phyloP scores from a whole-genome alignment of 257 asterid species.

The Capsicum baccatum region DNA sequence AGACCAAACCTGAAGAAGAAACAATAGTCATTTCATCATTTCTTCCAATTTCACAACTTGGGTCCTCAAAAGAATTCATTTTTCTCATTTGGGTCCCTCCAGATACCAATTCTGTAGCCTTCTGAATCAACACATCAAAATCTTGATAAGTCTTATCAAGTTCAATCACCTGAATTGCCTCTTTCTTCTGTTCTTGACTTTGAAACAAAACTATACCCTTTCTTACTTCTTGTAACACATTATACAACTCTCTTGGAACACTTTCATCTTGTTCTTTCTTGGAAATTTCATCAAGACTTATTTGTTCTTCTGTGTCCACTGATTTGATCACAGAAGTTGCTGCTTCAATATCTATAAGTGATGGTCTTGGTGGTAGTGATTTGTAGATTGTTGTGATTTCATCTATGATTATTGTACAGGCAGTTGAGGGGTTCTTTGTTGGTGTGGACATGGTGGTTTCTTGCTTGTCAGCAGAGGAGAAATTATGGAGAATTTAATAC shows the following conservation, averaged over 20 bases:
- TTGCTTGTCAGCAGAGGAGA: not conserved
- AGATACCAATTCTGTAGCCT: slow-evolving; percentile 63
- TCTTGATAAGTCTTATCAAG: slow-evolving; percentile 56
- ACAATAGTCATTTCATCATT: slow-evolving; percentile 30
- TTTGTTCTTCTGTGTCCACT: slow-evolving; percentile 51
- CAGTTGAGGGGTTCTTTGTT: slow-evolving; percentile 41
- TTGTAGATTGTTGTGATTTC: slow-evolving; percentile 67
- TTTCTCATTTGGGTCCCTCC: slow-evolving; percentile 43
- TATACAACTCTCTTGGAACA: slow-evolving; percentile 59
- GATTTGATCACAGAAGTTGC: slow-evolving; percentile 64
- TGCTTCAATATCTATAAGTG: slow-evolving; percentile 68
- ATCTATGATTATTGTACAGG: slow-evolving; percentile 53
- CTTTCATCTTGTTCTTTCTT: slow-evolving; percentile 39
- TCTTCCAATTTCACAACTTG: slow-evolving; percentile 46
- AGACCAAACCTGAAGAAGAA: slow-evolving; percentile 55
- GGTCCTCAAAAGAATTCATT: slow-evolving; percentile 31
- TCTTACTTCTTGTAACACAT: slow-evolving; percentile 55
- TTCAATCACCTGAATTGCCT: slow-evolving; percentile 64
- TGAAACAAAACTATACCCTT: slow-evolving; percentile 51
- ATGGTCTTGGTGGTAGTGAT: slow-evolving; percentile 67
- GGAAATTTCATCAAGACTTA: slow-evolving; percentile 58
- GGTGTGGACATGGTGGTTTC: slow-evolving; percentile 49
- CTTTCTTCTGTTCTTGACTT: slow-evolving; percentile 64
- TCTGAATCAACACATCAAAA: slow-evolving; percentile 63
- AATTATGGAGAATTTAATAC: not conserved